Percentiles rank a stretch among this genome's conserved stretches.
Conservation (phyloP, 345 rosid species). For the Gossypium mustelinum region DNA sequence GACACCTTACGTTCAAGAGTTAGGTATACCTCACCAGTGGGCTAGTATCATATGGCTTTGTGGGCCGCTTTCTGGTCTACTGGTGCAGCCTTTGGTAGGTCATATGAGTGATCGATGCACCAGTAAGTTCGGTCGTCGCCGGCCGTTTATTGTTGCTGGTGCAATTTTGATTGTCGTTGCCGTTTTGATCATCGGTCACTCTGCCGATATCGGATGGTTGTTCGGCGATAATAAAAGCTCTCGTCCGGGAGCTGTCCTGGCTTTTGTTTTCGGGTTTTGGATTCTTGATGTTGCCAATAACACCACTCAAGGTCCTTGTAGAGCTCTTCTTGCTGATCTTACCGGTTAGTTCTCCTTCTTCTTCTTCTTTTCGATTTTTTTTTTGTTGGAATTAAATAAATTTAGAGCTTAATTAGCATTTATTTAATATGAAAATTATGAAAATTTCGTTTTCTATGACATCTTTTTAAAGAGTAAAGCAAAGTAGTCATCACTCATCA, state of each 20-base stretch:
- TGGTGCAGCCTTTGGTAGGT: conserved; percentile 91
- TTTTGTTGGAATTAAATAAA: conserved; percentile 11
- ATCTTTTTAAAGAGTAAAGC: neutral
- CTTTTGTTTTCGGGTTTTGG: conserved; percentile 90
- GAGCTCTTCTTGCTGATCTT: conserved; percentile 96
- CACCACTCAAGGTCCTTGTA: conserved; percentile 89
- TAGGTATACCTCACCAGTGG: conserved; percentile 96
- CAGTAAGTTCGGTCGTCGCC: conserved; percentile 84
- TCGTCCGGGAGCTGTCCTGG: conserved; percentile 69
- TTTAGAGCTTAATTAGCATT: conserved; percentile 1
- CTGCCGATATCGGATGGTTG: conserved; percentile 91
- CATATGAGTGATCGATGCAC: conserved; percentile 84
- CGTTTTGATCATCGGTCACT: conserved; percentile 65
- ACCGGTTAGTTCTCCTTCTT: conserved; percentile 47
- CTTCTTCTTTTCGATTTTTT: neutral
- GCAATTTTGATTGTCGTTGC: conserved; percentile 49
- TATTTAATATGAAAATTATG: neutral
- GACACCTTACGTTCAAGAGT: conserved; percentile 94
- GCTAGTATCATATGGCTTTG: conserved; percentile 96
- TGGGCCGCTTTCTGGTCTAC: conserved; percentile 86
- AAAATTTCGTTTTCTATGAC: conserved; percentile 2
- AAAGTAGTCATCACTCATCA: neutral
- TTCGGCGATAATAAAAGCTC: conserved; percentile 49
- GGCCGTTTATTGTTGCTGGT: conserved; percentile 73
- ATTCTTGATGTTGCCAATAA: conserved; percentile 89